Conservation (phyloP, 345 rosid species). For the Gossypium mustelinum region DNA sequence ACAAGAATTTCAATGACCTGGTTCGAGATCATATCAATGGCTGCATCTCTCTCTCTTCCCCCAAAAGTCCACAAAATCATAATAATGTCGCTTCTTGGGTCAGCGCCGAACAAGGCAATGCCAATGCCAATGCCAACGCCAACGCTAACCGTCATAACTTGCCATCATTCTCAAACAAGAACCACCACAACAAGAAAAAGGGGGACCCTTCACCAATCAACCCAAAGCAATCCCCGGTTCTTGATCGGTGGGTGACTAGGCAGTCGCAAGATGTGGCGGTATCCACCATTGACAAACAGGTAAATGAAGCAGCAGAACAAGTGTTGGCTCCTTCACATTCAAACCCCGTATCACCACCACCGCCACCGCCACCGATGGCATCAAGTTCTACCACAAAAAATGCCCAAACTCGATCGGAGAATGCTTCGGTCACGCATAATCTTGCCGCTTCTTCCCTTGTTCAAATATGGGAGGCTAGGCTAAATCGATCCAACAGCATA, state of each 20-base stretch:
- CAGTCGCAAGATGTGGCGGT: slow-evolving; percentile 37
- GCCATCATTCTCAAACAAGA: slow-evolving; percentile 13
- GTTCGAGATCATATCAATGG: slow-evolving; percentile 30
- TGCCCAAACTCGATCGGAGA: slow-evolving; percentile 19
- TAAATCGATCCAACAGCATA: slow-evolving; percentile 36
- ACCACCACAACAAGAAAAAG: not conserved
- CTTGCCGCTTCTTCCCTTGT: slow-evolving; percentile 80
- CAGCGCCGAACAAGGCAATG: not conserved
- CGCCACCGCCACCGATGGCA: slow-evolving; percentile 4
- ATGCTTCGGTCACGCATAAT: slow-evolving; percentile 8
- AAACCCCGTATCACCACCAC: not conserved
- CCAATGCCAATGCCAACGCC: not conserved
- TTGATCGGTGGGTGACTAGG: slow-evolving; percentile 41
- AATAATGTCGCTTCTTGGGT: slow-evolving; percentile 1
- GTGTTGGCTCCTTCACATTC: slow-evolving; percentile 2
- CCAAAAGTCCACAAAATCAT: slow-evolving; percentile 17
- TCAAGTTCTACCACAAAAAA: not conserved
- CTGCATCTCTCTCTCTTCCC: slow-evolving; percentile 27
- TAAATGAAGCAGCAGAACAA: slow-evolving; percentile 26
- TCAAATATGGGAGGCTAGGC: slow-evolving; percentile 91
- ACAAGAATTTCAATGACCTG: slow-evolving; percentile 59
- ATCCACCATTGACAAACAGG: slow-evolving; percentile 33
- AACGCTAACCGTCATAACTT: slow-evolving; percentile 5
- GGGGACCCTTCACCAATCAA: slow-evolving; percentile 8
- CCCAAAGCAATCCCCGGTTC: slow-evolving; percentile 23